Evolutionary conservation across 2,329 filamentous ascomycete genomes (phyloP).

Genomic region (Pezicula carpinea): DNA sequence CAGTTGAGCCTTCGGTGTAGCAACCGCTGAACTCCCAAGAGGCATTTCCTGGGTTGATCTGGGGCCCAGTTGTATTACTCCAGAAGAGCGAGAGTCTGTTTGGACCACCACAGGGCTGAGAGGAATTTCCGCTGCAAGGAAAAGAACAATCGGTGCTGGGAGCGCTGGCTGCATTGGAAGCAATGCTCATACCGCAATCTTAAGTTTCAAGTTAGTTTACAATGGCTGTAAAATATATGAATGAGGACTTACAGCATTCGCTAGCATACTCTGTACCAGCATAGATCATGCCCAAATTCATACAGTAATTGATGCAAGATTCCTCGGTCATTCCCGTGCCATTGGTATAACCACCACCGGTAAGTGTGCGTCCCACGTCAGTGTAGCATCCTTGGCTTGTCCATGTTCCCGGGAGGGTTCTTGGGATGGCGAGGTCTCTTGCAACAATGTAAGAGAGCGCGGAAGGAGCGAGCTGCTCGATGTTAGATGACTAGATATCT

Average conservation of each 20-base stretch:
- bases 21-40: constrained; percentile 13
- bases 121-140: constrained; percentile 19
- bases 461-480: not conserved
- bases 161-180: not conserved
- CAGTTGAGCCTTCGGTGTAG: constrained; percentile 13
- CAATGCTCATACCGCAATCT: constrained; percentile 9
- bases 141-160: constrained; percentile 14
- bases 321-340: constrained; percentile 14
- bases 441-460: constrained; percentile 4
- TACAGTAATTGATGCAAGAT: constrained; percentile 18
- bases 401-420: constrained; percentile 14
- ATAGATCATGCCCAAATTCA: constrained; percentile 16
- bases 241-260: constrained; percentile 16
- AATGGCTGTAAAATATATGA: not conserved
- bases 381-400: constrained; percentile 14
- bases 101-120: constrained; percentile 27
- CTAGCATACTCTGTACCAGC: constrained; percentile 18
- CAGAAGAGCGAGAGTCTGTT: constrained; percentile 21
- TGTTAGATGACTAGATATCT: not conserved
- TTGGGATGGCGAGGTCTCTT: constrained; percentile 9
- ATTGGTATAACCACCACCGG: constrained; percentile 10
- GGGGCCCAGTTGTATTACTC: constrained; percentile 10
- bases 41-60: constrained; percentile 8
- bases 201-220: not conserved
- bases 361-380: constrained; percentile 10